Percentiles rank a stretch among this genome's conserved stretches.
phyloP scores from a whole-genome alignment of 2,329 filamentous ascomycete species.

The Neoarthrinium moseri region DNA sequence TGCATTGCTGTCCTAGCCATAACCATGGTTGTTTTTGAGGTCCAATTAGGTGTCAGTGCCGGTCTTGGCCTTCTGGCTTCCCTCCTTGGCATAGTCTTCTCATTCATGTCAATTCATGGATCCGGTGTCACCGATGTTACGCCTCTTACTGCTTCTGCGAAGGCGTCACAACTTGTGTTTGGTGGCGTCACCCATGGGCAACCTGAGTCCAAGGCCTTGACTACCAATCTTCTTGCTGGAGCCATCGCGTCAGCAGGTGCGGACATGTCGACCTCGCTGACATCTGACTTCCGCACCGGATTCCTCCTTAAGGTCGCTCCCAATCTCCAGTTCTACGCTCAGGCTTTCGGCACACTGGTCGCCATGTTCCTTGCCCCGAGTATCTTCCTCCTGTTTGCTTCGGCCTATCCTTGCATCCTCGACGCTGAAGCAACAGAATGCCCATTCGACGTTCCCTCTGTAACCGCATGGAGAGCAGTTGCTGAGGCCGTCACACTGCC shows the following conservation, averaged over 20 bases:
- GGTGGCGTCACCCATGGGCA: slow-evolving; percentile 47
- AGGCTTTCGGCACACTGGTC: slow-evolving; percentile 48
- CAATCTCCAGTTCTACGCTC: slow-evolving; percentile 49
- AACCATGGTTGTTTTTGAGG: slow-evolving; percentile 40
- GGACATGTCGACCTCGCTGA: slow-evolving; percentile 34
- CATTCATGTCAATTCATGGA: slow-evolving; percentile 50
- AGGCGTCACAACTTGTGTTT: slow-evolving; percentile 51
- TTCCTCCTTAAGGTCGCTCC: slow-evolving; percentile 51
- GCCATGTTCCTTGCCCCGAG: slow-evolving; percentile 51
- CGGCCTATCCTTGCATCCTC: slow-evolving; percentile 54
- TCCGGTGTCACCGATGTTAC: slow-evolving; percentile 47
- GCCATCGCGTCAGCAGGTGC: slow-evolving; percentile 29
- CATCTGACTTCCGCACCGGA: slow-evolving; percentile 49
- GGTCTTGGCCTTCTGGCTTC: slow-evolving; percentile 47
- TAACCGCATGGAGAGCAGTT: slow-evolving; percentile 49
- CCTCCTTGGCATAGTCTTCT: slow-evolving; percentile 49
- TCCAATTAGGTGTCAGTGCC: slow-evolving; percentile 45
- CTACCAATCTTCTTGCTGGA: slow-evolving; percentile 49
- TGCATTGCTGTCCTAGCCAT: slow-evolving; percentile 40
- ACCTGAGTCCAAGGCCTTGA: slow-evolving; percentile 38
- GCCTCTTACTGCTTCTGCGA: slow-evolving; percentile 49
- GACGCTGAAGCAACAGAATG: slow-evolving; percentile 37
- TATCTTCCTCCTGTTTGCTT: slow-evolving; percentile 51
- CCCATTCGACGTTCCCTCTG: slow-evolving; percentile 46
- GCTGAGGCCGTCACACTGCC: slow-evolving; percentile 57